Base-by-base conservation (phyloP, 2,329 filamentous ascomycete genomes). In the Pseudogymnoascus sp. region DNA sequence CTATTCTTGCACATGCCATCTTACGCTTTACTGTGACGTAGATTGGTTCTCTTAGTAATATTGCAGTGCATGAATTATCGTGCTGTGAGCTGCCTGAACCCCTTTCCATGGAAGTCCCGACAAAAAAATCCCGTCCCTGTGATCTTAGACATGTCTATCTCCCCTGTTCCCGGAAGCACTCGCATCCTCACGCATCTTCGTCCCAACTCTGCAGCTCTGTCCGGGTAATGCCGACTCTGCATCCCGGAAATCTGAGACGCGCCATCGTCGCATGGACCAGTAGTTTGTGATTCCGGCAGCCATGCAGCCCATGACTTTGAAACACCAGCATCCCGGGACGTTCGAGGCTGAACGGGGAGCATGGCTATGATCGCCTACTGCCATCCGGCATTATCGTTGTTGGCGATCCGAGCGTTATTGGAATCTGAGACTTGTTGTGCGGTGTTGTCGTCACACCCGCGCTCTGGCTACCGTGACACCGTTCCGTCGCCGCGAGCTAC, bases 131-230 rank as follows among this genome's bases (percentile, higher is more conserved):
- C 44, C 24, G 24, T 50, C 3, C 24, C 44, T 50, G 1, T 16
- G 44, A 50, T 50, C 44, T 50, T 50, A 50, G 44, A 42, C 44
- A 50, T 50, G 24, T 50, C 44, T 50, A 50, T 16, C 42, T 47
- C 21, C 21, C 24, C 44, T 50, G 44, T 16, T 50, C 42, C 42
- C 13, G 21, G 13, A 26, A 29, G 13, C 24, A 26, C 44, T 50
- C 6, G 21, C 44, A 50, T 50, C 44, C 21, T 50, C 24, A 7
- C 44, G 24, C 44, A 10, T 50, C 44, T 50, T 50, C 44, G 10
- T 50, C 44, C 44, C 21, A 50, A n/a, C 21, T 50, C 44, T 50
- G 24, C 13, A 50, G 3, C 44, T 50, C 24, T 16, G 44, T n/a
- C 44, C 24, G 44, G 44, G 8, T 50, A 24, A 50, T 50, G 24